phyloP scores from a whole-genome alignment of 306 rosid genomes.

The Inga oerstediana region DNA sequence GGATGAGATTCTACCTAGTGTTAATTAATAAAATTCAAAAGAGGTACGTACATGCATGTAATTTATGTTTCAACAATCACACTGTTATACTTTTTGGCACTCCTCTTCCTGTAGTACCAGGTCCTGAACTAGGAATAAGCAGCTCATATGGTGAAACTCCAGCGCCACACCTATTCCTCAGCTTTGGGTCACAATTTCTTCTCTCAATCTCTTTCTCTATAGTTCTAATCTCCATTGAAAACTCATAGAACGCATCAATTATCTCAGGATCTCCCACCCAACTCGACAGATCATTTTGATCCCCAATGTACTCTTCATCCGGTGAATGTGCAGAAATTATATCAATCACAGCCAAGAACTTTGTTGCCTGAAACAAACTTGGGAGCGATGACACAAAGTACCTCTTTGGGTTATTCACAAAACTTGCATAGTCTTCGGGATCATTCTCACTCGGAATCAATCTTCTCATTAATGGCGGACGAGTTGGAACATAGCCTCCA shows the following conservation, averaged over 20 bases:
- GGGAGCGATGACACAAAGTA: slow-evolving; percentile 43
- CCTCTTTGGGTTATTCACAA: slow-evolving; percentile 35
- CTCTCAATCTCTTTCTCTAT: slow-evolving; percentile 43
- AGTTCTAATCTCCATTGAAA: slow-evolving; percentile 49
- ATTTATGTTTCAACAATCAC: background rate
- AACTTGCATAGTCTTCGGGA: slow-evolving; percentile 32
- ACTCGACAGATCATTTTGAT: slow-evolving; percentile 32
- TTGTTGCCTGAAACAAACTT: slow-evolving; percentile 47
- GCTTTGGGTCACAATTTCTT: slow-evolving; percentile 42
- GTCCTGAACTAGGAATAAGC: slow-evolving; percentile 49
- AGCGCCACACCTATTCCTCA: slow-evolving; percentile 46
- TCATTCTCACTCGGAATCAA: slow-evolving; percentile 39
- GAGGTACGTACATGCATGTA: no score
- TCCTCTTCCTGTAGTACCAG: slow-evolving; percentile 51
- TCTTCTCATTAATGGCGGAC: slow-evolving; percentile 44
- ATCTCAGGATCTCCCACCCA: slow-evolving; percentile 48
- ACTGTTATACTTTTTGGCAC: slow-evolving; percentile 52
- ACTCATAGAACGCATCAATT: slow-evolving; percentile 41
- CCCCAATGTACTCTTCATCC: slow-evolving; percentile 50
- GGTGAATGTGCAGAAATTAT: slow-evolving; percentile 51
- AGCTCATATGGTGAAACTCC: slow-evolving; percentile 46
- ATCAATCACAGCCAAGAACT: slow-evolving; percentile 44
- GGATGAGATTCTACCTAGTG: no score
- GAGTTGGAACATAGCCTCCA: slow-evolving; percentile 43
- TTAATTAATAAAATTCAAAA: no score